Evolutionary conservation across 208 protist genomes (phyloP).

Genomic region (Crithidia mellificae): DNA sequence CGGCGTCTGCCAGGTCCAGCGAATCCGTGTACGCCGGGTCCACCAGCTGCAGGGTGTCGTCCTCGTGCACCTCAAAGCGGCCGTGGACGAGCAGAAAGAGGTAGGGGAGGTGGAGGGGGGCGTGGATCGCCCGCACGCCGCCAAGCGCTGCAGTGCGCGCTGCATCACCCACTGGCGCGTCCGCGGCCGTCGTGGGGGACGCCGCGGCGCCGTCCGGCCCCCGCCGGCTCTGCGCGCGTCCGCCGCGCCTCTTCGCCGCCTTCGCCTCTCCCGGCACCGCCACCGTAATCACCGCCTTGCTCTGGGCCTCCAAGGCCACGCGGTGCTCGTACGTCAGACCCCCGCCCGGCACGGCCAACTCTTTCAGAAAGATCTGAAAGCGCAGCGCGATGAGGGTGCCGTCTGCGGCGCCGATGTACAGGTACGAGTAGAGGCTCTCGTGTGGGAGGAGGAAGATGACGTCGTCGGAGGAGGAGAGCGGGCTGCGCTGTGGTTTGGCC

Average conservation of each 20-base stretch:
- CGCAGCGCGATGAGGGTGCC: conserved; percentile 37
- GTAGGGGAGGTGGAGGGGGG: conserved; percentile 8
- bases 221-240: not conserved
- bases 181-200: not conserved
- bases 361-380: conserved; percentile 20
- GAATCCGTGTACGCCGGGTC: conserved; percentile 5
- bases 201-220: not conserved
- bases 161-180: not conserved
- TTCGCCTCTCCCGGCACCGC: not conserved
- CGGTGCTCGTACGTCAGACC: conserved; percentile 18
- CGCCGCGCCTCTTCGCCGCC: not conserved
- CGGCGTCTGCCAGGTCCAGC: not conserved
- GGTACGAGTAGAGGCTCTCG: conserved; percentile 32
- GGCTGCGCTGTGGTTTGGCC: not conserved
- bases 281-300: conserved; percentile 9
- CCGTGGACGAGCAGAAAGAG: conserved; percentile 18
- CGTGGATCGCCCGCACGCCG: conserved; percentile 15
- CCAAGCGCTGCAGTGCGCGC: not conserved
- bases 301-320: conserved; percentile 26
- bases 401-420: conserved; percentile 36
- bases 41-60: conserved; percentile 21
- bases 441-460: conserved; percentile 18
- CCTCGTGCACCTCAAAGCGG: conserved; percentile 14
- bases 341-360: not conserved
- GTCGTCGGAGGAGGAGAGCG: conserved; percentile 2